Evolutionary conservation across 2,329 filamentous ascomycete genomes (phyloP).

Genomic region (Elsinoe ampelina): DNA sequence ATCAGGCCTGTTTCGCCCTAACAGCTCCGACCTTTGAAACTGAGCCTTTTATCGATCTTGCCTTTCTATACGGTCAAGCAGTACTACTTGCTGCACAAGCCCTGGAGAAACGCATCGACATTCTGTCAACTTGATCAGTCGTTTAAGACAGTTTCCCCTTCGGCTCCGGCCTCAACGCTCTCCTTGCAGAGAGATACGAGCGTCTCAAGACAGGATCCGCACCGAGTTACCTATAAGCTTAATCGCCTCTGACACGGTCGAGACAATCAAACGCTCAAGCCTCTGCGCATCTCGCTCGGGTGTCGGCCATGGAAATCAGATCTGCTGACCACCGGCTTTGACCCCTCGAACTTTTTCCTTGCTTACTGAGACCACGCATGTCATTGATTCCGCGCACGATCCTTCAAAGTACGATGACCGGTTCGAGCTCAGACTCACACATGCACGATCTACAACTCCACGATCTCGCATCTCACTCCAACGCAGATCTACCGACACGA

Average conservation of each 20-base stretch:
- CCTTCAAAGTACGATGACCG: background rate
- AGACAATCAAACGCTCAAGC: background rate
- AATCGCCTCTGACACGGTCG: background rate
- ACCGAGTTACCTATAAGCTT: background rate
- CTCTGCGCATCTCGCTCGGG: background rate
- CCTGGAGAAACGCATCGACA: background rate
- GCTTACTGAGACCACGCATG: too few relatives aligned
- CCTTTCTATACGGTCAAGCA: background rate
- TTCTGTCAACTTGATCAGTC: background rate
- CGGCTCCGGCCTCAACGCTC: background rate
- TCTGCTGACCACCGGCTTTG: too few relatives aligned
- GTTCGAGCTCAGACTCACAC: background rate
- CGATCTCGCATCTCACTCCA: background rate
- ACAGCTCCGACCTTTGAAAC: background rate
- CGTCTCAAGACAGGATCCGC: background rate
- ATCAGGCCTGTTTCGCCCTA: background rate
- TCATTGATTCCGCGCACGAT: too few relatives aligned
- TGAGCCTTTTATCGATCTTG: background rate
- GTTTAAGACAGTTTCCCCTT: background rate
- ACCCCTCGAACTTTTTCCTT: too few relatives aligned
- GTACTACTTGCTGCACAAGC: background rate
- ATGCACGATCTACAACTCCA: background rate
- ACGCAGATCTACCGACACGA: background rate
- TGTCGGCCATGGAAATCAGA: too few relatives aligned
- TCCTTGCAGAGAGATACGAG: slow-evolving; percentile 1